Base-by-base conservation (phyloP, 306 rosid genomes). In the Castanea mollissima region DNA sequence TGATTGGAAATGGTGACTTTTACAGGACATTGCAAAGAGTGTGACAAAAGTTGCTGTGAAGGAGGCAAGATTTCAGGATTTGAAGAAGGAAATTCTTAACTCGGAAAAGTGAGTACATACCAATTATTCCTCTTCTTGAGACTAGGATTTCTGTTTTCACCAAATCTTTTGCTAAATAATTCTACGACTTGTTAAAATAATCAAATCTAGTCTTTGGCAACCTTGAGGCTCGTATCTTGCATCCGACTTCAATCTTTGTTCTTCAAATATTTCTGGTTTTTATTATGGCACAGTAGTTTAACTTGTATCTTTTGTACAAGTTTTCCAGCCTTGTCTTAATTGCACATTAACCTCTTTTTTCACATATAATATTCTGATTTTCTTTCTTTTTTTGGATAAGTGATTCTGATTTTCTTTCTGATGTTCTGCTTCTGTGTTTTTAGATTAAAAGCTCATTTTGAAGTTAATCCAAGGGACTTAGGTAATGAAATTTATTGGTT, bases 21-120 rank as follows among this genome's bases (percentile, higher is more conserved):
- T 83, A 83, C 86, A 95, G 99, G 99, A 95, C 80, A 82, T 91
- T 70, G 93, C 87, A 2, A 92, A 93, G 88, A 90, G 99, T 76
- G 97, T 95, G 46, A 95, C 99, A 56, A 95, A 83, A 86, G 46
- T 92, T 79, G 97, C 97, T 15, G 89, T 95, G 51, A 88, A 97
- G 80, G 97, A 93, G 82, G 85, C 97, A 41, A 90, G 97, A 52
- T 97, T 97, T 76, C 94, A 85, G 83, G 99, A 93, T 89, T 87
- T 95, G 86, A 89, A 96, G 86, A 95, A 92, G 69, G 99, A 95
- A 88, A 92, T 95, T 87, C 85, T 93, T 41, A 93, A 95, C 88
- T 93, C 97, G 27, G 91, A 91, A 85, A 93, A 93, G 99, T 95
- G 86, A 93, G 98, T 80, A 65, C 6, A 29, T 20, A 75, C 74